Base-by-base conservation (phyloP, 2,329 filamentous ascomycete species). In the Microsporum audouinii region DNA sequence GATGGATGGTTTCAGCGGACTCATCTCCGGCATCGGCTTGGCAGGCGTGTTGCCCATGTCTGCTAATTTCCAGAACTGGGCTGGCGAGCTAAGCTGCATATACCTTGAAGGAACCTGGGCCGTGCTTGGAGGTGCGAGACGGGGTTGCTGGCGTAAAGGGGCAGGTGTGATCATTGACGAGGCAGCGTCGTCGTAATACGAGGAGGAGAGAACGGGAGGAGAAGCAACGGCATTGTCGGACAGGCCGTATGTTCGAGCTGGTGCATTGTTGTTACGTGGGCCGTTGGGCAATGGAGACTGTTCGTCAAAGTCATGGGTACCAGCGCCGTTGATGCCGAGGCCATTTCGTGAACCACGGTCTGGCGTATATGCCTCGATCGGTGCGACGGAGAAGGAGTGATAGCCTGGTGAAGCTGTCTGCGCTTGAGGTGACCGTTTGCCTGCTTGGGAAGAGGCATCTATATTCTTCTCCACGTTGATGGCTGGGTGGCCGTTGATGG, bases 11-110 rank as follows among this genome's bases (percentile, higher is more conserved):
- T 78, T 79, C 49, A 78, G 64, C 3, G 77, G 77, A 61, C 77
- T 79, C 68, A 78, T 75, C 59, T 79, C 77, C 4, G 74, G 73
- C 14, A 73, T 69, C 0, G 71, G 71, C 10, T 71, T 68, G 3
- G 73, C 75, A n/a, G 76, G 76, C 0, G 76, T 78, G 64, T 75
- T 77, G 10, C 75, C 75, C 60, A 78, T 76, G 62, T 76, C 74
- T 23, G 74, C 75, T 47, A 77, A 76, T 60, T 78, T 79, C 77
- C 77, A 80, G 66, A 79, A 80, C 49, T 79, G 76, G 3, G 77
- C 77, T 1, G 78, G 78, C 3, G 76, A 79, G 62, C 77, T 79
- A 71, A 79, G 76, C 3, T 77, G 76, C 77, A 80, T 79, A 66
- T 79, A 79, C 64, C 78, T 79, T 23, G 76, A 78, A 1, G 78